Evolutionary conservation across 352 stramenopile genomes (phyloP).

Genomic region (Pythium monospermum): DNA sequence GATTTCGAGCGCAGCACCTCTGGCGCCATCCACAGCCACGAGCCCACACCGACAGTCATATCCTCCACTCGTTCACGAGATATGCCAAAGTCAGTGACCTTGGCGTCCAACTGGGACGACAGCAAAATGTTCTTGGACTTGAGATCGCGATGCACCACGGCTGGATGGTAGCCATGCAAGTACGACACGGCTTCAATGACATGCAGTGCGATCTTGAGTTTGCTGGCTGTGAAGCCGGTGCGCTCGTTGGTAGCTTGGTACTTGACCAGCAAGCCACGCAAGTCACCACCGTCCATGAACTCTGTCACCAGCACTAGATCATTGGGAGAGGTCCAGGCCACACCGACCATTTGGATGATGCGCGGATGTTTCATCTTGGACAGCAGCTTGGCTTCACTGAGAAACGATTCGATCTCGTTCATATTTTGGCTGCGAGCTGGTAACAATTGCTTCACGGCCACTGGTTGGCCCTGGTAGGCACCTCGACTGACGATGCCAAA

Average conservation of each 20-base stretch:
- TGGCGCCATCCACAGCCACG: constrained; percentile 7
- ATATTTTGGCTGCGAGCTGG: neutral
- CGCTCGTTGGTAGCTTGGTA: neutral
- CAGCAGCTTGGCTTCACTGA: constrained; percentile 10
- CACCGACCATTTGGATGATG: constrained; percentile 5
- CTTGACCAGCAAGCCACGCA: constrained; percentile 5
- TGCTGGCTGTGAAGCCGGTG: constrained; percentile 4
- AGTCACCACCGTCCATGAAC: constrained; percentile 15
- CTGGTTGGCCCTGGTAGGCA: constrained; percentile 8
- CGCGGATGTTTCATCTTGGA: constrained; percentile 3
- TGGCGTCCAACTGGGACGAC: constrained; percentile 5
- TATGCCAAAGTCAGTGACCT: constrained; percentile 4
- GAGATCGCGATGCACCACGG: constrained; percentile 10
- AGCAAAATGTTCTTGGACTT: constrained; percentile 12
- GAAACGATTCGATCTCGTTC: neutral
- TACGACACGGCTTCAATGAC: constrained; percentile 8
- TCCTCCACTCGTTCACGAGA: neutral
- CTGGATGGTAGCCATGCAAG: constrained; percentile 1
- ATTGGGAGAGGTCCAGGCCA: constrained; percentile 7
- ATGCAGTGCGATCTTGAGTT: constrained; percentile 13
- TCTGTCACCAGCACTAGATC: constrained; percentile 12
- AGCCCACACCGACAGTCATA: neutral
- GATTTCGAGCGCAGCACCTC: neutral
- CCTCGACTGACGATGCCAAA: constrained; percentile 11
- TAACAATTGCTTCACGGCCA: constrained; percentile 10